These are phyloP conservation scores for Ceratocystis huliohia DNA, from an alignment of 2,329 filamentous ascomycete species.

Conservation along the genomic window DNA sequence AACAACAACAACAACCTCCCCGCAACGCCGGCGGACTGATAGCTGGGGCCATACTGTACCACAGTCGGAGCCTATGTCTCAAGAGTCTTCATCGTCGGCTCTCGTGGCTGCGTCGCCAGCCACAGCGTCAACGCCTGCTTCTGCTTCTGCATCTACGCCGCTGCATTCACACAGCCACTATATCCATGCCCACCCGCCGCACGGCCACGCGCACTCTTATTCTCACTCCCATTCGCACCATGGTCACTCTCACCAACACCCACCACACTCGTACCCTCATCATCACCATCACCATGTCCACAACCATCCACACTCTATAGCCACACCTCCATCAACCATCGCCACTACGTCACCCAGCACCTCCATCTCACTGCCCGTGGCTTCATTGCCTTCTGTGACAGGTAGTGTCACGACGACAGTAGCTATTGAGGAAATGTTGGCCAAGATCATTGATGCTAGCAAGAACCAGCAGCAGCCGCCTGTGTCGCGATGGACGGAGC, in stretches of 20 bases:
- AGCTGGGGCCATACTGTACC: slow-evolving; percentile 8
- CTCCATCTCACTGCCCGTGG: slow-evolving; percentile 4
- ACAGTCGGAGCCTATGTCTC: not conserved
- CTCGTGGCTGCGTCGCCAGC: not conserved
- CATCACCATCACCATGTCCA: not conserved
- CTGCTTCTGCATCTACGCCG: too few relatives aligned
- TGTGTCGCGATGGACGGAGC: slow-evolving; percentile 41
- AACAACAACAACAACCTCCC: not conserved
- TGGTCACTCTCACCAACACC: not conserved
- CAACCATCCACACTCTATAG: not conserved
- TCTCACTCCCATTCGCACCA: not conserved
- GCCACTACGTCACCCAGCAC: slow-evolving; percentile 13
- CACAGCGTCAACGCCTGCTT: not conserved
- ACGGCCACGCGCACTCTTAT: not conserved
- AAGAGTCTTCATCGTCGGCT: not conserved
- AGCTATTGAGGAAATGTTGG: slow-evolving; percentile 27
- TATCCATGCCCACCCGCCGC: not conserved
- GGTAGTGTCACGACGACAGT: not conserved
- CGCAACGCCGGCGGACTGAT: slow-evolving; percentile 16
- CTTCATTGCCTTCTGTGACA: not conserved
- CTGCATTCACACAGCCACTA: not conserved
- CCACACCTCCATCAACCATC: slow-evolving; percentile 14
- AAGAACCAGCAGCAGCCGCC: slow-evolving; percentile 25
- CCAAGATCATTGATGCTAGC: slow-evolving; percentile 31
- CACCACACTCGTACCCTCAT: not conserved